Percentiles rank a stretch among this genome's conserved stretches.
Evolutionary conservation across 2,329 filamentous ascomycete genomes (phyloP).

Genomic region (Colletotrichum sojae): DNA sequence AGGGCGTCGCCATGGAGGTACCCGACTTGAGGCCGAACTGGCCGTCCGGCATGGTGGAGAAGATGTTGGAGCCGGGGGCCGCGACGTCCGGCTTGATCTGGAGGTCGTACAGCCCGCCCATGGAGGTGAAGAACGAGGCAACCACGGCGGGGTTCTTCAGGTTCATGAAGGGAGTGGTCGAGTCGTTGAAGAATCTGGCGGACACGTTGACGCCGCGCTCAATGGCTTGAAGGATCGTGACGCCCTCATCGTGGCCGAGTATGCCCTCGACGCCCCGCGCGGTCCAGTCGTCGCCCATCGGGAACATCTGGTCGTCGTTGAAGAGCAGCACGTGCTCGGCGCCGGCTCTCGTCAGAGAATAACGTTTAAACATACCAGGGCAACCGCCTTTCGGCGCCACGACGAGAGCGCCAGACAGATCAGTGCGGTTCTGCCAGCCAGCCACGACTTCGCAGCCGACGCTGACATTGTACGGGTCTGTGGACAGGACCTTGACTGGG

Average conservation of each 20-base stretch:
- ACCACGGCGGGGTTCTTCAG: conserved; percentile 16
- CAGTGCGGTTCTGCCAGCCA: conserved; percentile 46
- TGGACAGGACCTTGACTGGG: conserved; percentile 45
- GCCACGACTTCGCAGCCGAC: conserved; percentile 57
- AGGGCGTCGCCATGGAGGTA: conserved; percentile 71
- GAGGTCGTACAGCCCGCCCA: conserved; percentile 67
- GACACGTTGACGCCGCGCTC: conserved; percentile 16
- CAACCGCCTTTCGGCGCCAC: conserved; percentile 48
- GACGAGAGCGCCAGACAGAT: conserved; percentile 57
- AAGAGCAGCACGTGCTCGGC: conserved; percentile 59
- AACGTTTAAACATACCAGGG: conserved; percentile 48
- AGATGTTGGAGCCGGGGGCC: conserved; percentile 64
- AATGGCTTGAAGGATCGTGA: conserved; percentile 15
- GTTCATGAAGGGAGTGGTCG: not conserved
- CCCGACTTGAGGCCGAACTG: conserved; percentile 63
- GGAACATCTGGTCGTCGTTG: conserved; percentile 45
- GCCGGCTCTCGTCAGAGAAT: conserved; percentile 54
- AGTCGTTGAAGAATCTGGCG: conserved; percentile 19
- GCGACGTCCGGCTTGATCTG: conserved; percentile 66
- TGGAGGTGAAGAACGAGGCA: conserved; percentile 59
- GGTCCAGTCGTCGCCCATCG: conserved; percentile 14
- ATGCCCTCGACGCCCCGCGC: conserved; percentile 5
- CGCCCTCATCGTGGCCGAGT: not conserved
- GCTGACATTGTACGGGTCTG: conserved; percentile 40
- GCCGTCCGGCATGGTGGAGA: conserved; percentile 62